Conservation (phyloP, 129 eudicot species). For the Daucus carota region DNA sequence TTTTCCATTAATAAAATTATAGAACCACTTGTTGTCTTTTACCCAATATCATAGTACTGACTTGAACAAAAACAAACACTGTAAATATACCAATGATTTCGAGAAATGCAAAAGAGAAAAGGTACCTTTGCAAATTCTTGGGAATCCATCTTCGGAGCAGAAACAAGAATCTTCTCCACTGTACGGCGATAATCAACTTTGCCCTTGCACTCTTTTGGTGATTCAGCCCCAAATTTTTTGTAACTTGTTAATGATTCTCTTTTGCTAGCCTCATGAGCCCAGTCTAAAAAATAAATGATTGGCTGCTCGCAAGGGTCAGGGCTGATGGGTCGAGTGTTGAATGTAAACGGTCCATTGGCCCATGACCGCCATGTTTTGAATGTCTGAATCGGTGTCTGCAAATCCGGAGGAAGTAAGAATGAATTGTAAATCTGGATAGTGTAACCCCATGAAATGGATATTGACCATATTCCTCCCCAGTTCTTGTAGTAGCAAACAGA, state of each 20-base stretch:
- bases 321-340: constrained; percentile 64
- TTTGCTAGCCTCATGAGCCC: constrained; percentile 29
- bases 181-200: constrained; percentile 38
- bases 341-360: constrained; percentile 69
- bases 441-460: constrained; percentile 93
- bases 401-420: constrained; percentile 38
- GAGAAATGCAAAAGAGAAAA: constrained; percentile 8
- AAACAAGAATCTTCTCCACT: constrained; percentile 39
- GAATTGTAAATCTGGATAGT: constrained; percentile 63
- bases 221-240: constrained; percentile 20
- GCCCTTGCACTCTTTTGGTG: constrained; percentile 24
- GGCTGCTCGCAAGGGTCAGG: constrained; percentile 59
- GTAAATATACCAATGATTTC: background rate
- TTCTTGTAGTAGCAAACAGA: constrained; percentile 53
- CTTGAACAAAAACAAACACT: background rate
- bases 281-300: constrained; percentile 35
- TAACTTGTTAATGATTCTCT: constrained; percentile 46
- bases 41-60: background rate
- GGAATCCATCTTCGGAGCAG: constrained; percentile 54
- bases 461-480: constrained; percentile 65
- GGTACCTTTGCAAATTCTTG: constrained; percentile 53
- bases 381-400: constrained; percentile 66
- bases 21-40: background rate
- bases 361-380: constrained; percentile 76
- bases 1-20: background rate